Conservation (phyloP, 768 basidiomycete species). For the Fomitopsis pulvina region DNA sequence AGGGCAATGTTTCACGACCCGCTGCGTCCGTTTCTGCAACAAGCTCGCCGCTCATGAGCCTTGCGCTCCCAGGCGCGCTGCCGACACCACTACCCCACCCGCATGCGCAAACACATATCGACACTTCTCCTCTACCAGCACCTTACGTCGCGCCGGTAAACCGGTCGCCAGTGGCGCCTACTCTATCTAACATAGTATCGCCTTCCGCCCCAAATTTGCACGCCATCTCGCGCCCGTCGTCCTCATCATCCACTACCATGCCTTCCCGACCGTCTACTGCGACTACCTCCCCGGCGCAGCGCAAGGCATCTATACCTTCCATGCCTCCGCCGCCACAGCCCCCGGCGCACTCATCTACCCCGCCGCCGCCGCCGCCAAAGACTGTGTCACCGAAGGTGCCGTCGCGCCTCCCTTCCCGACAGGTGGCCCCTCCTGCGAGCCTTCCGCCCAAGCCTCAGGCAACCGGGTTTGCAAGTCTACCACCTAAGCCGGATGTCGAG, state of each 20-base stretch:
- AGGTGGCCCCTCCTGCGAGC: neutral
- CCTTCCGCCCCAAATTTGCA: neutral
- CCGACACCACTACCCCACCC: neutral
- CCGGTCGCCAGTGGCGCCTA: conserved; percentile 1
- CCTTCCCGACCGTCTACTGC: conserved; percentile 3
- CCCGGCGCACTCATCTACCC: neutral
- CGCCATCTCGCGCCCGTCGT: conserved; percentile 3
- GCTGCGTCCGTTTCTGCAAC: conserved; percentile 5
- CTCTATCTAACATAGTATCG: neutral
- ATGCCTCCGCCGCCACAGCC: conserved; percentile 12
- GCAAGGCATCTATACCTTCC: neutral
- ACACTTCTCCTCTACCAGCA: neutral
- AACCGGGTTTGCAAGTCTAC: neutral
- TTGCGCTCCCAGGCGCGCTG: conserved; percentile 12
- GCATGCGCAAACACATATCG: neutral
- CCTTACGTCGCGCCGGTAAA: neutral
- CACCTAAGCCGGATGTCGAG: conserved; percentile 7
- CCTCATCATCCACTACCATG: conserved; percentile 1
- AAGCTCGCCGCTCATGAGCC: conserved; percentile 3
- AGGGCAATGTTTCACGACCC: conserved; percentile 11
- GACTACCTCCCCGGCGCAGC: conserved; percentile 1
- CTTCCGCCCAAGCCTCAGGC: neutral
- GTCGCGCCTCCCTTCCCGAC: neutral
- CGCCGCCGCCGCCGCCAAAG: conserved; percentile 3
- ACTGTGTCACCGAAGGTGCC: neutral